phyloP scores from a whole-genome alignment of 495 filamentous ascomycete species.

The Hypoxylon perforatum region DNA sequence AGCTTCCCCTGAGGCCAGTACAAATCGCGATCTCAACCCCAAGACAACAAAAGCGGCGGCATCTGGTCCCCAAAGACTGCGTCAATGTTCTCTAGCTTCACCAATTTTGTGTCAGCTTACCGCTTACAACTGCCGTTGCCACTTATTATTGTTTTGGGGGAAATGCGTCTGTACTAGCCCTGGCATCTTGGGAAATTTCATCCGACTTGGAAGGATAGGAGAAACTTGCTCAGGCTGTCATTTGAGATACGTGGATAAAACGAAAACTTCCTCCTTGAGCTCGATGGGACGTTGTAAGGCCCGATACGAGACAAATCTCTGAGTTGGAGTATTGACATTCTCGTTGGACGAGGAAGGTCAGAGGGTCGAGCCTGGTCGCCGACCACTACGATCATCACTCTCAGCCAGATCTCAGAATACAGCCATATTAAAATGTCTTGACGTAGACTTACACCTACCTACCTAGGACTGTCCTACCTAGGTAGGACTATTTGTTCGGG shows the following conservation, averaged over 20 bases:
- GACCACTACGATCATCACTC: background rate
- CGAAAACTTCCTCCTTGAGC: background rate
- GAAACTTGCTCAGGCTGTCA: constrained; percentile 6
- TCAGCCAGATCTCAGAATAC: background rate
- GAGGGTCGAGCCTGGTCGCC: constrained; percentile 3
- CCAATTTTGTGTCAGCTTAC: no score
- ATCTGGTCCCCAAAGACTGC: no score
- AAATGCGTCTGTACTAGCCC: background rate
- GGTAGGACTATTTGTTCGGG: constrained; percentile 6
- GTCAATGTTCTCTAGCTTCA: no score
- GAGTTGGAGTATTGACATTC: background rate
- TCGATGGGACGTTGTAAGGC: background rate
- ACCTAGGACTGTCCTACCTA: constrained; percentile 7
- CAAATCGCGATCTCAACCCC: no score
- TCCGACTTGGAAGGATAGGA: background rate
- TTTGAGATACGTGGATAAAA: background rate
- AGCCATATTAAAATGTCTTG: background rate
- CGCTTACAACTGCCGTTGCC: background rate
- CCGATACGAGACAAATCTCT: background rate
- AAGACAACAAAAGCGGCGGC: no score
- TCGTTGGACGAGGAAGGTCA: background rate
- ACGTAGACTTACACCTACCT: constrained; percentile 9
- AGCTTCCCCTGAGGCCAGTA: no score
- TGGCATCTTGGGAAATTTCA: constrained; percentile 7
- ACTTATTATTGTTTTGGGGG: background rate